These are phyloP conservation scores for Venturia nashicola DNA, from an alignment of 2,329 filamentous ascomycete species.

Conservation along the genomic window DNA sequence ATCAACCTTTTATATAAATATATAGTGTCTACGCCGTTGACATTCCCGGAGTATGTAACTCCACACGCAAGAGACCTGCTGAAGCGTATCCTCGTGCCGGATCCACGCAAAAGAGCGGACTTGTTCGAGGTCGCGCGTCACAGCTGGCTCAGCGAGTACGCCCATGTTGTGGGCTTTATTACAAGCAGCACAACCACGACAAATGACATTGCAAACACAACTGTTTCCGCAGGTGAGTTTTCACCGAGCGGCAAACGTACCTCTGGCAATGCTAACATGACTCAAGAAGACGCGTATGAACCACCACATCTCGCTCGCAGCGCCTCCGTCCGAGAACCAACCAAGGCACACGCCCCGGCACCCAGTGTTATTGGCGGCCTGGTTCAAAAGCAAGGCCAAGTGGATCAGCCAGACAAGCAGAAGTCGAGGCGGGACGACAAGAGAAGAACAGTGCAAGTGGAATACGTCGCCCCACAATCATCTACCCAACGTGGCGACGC, in stretches of 20 bases:
- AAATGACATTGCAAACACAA: constrained; percentile 71
- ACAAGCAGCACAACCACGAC: constrained; percentile 88
- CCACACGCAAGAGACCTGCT: constrained; percentile 89
- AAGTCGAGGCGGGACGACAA: constrained; percentile 73
- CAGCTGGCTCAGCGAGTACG: constrained; percentile 95
- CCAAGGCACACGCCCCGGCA: constrained; percentile 44
- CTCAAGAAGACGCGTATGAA: constrained; percentile 41
- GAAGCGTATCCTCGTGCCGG: constrained; percentile 85
- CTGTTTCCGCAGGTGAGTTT: constrained; percentile 47
- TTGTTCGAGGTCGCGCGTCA: constrained; percentile 94
- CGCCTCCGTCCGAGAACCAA: constrained; percentile 77
- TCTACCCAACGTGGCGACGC: constrained; percentile 64
- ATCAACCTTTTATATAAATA: constrained; percentile 99
- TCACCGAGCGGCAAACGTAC: neutral
- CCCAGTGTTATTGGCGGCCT: constrained; percentile 43
- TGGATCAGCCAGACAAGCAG: constrained; percentile 53
- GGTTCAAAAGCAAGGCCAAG: constrained; percentile 59
- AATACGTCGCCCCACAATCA: constrained; percentile 87
- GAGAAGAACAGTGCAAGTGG: constrained; percentile 87
- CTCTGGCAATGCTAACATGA: neutral
- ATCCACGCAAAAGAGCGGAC: constrained; percentile 87
- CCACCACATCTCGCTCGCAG: constrained; percentile 61
- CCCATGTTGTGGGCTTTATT: constrained; percentile 93
- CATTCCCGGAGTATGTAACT: constrained; percentile 97
- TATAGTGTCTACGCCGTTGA: constrained; percentile 91